Conservation (phyloP, 306 rosid species). For the Cercis canadensis region DNA sequence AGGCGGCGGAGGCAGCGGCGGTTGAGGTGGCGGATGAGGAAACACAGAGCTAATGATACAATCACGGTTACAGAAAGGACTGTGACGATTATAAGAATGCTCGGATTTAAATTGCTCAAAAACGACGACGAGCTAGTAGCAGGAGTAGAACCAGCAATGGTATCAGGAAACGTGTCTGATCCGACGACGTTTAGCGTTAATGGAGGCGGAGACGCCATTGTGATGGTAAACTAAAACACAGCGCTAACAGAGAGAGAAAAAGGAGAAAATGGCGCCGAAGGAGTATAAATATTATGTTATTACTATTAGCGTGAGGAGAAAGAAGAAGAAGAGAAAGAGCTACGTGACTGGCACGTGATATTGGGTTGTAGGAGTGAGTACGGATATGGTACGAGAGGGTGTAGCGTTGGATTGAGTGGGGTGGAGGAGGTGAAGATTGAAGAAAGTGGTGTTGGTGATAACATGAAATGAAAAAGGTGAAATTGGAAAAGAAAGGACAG, state of each 20-base stretch:
- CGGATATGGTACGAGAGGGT: no score
- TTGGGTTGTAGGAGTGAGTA: no score
- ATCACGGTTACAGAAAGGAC: constrained; percentile 59
- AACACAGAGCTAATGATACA: constrained; percentile 58
- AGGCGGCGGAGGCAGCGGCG: constrained; percentile 64
- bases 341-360: background rate
- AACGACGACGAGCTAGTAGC: constrained; percentile 37
- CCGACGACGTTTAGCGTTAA: constrained; percentile 42
- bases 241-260: background rate
- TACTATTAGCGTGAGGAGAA: no score
- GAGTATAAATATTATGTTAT: background rate
- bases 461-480: no score
- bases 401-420: no score
- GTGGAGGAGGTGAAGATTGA: no score
- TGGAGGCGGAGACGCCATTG: constrained; percentile 53
- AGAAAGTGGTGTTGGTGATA: no score
- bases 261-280: background rate
- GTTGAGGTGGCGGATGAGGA: constrained; percentile 72
- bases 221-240: no score
- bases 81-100: constrained; percentile 59
- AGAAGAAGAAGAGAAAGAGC: background rate
- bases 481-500: background rate
- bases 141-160: background rate
- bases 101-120: constrained; percentile 47
- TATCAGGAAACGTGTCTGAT: constrained; percentile 29